phyloP scores from a whole-genome alignment of 305 asterid genomes.

The Coffea humblotiana region DNA sequence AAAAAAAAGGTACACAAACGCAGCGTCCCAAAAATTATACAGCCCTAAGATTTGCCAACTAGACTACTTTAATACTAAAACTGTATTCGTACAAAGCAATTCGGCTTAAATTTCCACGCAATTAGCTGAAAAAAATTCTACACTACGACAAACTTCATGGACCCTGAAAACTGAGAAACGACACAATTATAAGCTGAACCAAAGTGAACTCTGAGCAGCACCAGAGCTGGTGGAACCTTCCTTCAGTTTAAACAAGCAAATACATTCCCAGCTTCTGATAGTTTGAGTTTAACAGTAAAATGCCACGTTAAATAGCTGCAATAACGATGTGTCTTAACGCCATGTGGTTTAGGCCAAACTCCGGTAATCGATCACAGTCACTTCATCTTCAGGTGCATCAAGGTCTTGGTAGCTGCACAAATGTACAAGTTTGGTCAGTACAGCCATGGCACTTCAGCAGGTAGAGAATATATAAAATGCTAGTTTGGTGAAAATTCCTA shows the following conservation, averaged over 20 bases:
- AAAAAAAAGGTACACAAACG: neutral
- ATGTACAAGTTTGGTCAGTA: conserved; percentile 23
- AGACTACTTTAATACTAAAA: neutral
- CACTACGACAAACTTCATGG: neutral
- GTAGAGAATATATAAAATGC: neutral
- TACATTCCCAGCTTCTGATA: neutral
- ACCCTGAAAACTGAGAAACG: neutral
- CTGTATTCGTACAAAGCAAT: conserved; percentile 1
- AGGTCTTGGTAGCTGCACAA: conserved; percentile 90
- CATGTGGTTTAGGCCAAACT: conserved; percentile 45
- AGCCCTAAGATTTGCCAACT: neutral
- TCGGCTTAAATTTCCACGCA: neutral
- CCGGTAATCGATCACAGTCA: conserved; percentile 94
- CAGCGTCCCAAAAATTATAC: conserved; percentile 6
- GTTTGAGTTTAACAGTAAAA: neutral
- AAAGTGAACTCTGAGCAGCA: neutral
- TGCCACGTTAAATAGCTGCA: neutral
- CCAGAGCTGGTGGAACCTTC: too few species aligned
- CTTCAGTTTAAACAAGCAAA: neutral
- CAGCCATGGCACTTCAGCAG: neutral
- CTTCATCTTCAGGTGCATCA: conserved; percentile 99
- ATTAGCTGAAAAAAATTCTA: neutral
- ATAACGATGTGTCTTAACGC: neutral
- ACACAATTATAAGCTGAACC: neutral
- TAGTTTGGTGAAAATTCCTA: neutral